These are phyloP conservation scores for Hibiscus tridactylites DNA, from an alignment of 345 rosid genomes.

Conservation along the genomic window DNA sequence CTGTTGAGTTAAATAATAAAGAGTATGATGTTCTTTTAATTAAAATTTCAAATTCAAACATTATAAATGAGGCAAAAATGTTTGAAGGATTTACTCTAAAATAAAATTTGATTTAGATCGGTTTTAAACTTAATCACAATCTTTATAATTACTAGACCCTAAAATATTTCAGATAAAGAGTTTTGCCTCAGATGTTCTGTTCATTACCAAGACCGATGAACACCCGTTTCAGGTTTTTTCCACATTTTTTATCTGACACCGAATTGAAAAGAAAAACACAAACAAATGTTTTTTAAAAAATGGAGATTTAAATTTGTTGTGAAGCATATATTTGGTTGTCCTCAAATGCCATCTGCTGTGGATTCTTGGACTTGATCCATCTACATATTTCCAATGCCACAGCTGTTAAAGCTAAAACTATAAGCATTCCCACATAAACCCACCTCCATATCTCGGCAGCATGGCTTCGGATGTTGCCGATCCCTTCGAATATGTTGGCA, in stretches of 20 bases:
- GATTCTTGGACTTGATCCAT: slow-evolving; percentile 19
- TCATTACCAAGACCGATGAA: neutral
- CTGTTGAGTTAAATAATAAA: no score
- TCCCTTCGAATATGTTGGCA: slow-evolving; percentile 23
- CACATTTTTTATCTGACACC: neutral
- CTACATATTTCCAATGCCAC: slow-evolving; percentile 22
- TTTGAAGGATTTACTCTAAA: no score
- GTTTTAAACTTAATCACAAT: no score
- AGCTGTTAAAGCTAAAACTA: slow-evolving; percentile 14
- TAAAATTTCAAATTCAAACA: no score
- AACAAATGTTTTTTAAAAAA: no score
- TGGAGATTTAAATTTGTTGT: neutral
- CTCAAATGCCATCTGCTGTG: slow-evolving; percentile 8
- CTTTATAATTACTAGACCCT: no score
- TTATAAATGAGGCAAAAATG: no score
- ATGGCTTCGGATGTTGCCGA: slow-evolving; percentile 12
- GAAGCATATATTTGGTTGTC: neutral
- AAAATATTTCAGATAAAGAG: no score
- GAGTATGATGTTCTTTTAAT: no score
- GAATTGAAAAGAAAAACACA: neutral
- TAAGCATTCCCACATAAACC: slow-evolving; percentile 28
- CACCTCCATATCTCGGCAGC: slow-evolving; percentile 29
- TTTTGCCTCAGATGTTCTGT: neutral
- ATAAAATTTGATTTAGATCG: no score
- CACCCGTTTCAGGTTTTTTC: neutral